A percentile compares a stretch with the other conserved stretches of the same genome.
phyloP scores from a whole-genome alignment of 768 basidiomycete species.

The Rhizopogon rudus region DNA sequence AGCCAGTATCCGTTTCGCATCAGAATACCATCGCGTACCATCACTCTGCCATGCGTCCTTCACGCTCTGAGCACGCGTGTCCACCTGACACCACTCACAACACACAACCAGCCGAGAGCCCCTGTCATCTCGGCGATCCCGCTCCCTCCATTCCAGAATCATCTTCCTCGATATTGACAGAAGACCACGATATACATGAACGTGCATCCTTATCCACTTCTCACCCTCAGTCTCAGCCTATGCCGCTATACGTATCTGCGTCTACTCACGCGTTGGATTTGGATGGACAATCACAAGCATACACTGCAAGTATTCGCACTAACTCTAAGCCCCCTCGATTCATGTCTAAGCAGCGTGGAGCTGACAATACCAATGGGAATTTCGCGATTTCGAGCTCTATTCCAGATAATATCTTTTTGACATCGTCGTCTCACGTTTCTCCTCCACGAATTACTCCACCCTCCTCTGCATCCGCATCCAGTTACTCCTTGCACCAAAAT shows the following conservation, averaged over 20 bases:
- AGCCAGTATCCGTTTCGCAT: background rate
- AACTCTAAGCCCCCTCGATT: slow-evolving; percentile 17
- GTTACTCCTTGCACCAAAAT: background rate
- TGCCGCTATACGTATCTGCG: background rate
- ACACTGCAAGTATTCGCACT: slow-evolving; percentile 1
- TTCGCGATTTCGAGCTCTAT: slow-evolving; percentile 2
- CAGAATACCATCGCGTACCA: background rate
- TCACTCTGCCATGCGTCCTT: background rate
- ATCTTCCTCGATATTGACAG: background rate
- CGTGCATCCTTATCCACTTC: background rate
- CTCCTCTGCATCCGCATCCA: slow-evolving; percentile 9
- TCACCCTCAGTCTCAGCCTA: background rate
- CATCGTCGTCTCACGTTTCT: background rate
- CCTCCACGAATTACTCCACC: background rate
- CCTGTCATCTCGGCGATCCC: background rate
- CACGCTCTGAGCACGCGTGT: background rate
- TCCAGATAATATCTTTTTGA: background rate
- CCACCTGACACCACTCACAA: background rate
- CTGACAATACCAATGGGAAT: slow-evolving; percentile 7
- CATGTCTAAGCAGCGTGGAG: slow-evolving; percentile 13
- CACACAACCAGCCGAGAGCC: background rate
- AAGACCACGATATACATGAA: background rate
- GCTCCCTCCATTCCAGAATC: background rate
- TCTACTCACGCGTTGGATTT: slow-evolving; percentile 1
- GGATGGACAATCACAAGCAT: slow-evolving; percentile 7